Evolutionary conservation across 2,329 filamentous ascomycete species (phyloP).

Genomic region (Pestalotiopsis sp.): DNA sequence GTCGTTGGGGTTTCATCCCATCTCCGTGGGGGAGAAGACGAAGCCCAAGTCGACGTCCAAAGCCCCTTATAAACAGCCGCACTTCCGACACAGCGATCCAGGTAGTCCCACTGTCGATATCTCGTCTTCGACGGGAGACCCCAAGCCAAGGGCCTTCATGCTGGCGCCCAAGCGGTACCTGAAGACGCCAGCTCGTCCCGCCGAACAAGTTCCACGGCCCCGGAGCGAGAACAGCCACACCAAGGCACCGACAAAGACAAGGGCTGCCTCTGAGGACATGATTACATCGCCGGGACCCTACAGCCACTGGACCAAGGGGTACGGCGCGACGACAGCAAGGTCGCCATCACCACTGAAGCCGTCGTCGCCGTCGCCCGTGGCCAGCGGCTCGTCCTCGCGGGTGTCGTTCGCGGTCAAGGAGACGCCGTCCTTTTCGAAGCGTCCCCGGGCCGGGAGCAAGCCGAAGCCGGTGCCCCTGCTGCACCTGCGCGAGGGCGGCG

Average conservation of each 20-base stretch:
- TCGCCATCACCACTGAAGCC: neutral
- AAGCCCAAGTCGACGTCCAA: neutral
- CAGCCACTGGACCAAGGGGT: constrained; percentile 3
- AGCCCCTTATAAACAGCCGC: neutral
- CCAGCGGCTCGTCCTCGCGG: neutral
- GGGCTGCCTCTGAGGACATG: neutral
- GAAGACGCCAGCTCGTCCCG: neutral
- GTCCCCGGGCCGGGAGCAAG: neutral
- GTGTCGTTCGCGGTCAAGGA: constrained; percentile 9
- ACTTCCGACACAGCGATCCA: constrained; percentile 6
- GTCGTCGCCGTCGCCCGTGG: neutral
- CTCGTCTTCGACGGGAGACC: neutral
- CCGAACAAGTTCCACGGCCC: neutral
- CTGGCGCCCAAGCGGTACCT: neutral
- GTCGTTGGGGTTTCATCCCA: neutral
- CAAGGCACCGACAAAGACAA: neutral
- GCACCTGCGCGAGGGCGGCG: constrained; percentile 1
- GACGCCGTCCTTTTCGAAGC: constrained; percentile 3
- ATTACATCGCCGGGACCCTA: neutral
- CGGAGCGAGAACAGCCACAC: neutral
- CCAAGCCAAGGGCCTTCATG: neutral
- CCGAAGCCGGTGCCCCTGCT: constrained; percentile 3
- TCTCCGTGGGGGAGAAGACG: neutral
- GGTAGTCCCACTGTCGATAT: neutral
- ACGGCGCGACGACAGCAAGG: neutral